Evolutionary conservation across 2,329 filamentous ascomycete genomes (phyloP).

Genomic region (Xylaria sp.): DNA sequence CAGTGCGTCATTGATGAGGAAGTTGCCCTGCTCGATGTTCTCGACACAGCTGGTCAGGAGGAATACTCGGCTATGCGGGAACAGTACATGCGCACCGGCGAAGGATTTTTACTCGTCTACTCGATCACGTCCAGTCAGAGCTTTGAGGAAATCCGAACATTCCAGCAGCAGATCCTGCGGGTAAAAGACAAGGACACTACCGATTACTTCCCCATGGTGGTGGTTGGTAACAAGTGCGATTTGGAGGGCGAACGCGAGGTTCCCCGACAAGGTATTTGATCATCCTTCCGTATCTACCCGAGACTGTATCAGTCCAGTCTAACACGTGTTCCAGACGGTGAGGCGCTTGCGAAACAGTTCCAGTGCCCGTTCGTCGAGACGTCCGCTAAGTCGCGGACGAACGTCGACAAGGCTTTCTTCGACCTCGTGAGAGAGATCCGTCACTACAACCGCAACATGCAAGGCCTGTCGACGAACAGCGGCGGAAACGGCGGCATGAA

Average conservation of each 20-base stretch:
- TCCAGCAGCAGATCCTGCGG: constrained; percentile 96
- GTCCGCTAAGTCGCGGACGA: constrained; percentile 96
- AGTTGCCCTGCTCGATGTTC: constrained; percentile 93
- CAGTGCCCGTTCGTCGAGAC: constrained; percentile 99
- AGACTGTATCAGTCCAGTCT: constrained; percentile 17
- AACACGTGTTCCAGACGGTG: constrained; percentile 70
- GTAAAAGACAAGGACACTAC: constrained; percentile 84
- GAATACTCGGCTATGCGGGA: constrained; percentile 99
- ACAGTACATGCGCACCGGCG: constrained; percentile 99
- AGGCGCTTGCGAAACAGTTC: constrained; percentile 82
- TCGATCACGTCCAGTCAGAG: constrained; percentile 97
- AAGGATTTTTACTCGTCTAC: constrained; percentile 97
- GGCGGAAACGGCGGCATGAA: constrained; percentile 64
- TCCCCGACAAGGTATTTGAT: constrained; percentile 75
- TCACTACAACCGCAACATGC: constrained; percentile 98
- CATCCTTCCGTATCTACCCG: neutral
- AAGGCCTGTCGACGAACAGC: constrained; percentile 76
- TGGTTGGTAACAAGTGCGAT: constrained; percentile 99
- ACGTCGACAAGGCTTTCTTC: constrained; percentile 98
- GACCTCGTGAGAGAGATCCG: constrained; percentile 97
- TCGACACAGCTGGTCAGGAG: constrained; percentile 97
- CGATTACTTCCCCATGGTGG: constrained; percentile 98
- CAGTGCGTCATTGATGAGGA: constrained; percentile 99
- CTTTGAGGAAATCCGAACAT: constrained; percentile 97
- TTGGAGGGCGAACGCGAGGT: constrained; percentile 90